These are phyloP conservation scores for Epichloe uncinata DNA, from an alignment of 2,329 filamentous ascomycete species.

Conservation along the genomic window DNA sequence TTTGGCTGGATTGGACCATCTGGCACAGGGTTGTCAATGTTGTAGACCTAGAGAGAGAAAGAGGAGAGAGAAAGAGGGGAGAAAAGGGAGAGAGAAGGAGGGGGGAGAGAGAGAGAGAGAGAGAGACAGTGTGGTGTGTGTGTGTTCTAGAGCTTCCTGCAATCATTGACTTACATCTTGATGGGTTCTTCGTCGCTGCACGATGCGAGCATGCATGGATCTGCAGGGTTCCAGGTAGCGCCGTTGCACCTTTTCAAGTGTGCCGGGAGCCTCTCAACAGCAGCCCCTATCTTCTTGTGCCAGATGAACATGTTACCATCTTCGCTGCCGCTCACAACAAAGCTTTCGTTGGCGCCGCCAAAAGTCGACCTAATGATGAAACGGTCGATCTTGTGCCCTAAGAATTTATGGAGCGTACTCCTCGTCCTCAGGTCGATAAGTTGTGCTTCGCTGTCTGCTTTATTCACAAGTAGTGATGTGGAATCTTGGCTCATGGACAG, in stretches of 20 bases:
- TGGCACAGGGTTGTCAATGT: not conserved
- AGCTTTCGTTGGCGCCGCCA: slow-evolving; percentile 83
- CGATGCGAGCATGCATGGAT: slow-evolving; percentile 77
- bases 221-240: slow-evolving; percentile 74
- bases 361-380: slow-evolving; percentile 74
- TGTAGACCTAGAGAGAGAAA: not conserved
- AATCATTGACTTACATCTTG: slow-evolving; percentile 54
- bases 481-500: slow-evolving; percentile 73
- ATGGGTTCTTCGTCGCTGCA: slow-evolving; percentile 80
- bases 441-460: slow-evolving; percentile 61
- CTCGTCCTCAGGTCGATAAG: slow-evolving; percentile 65
- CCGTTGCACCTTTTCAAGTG: slow-evolving; percentile 70
- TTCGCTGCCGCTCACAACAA: slow-evolving; percentile 85
- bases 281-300: slow-evolving; percentile 69
- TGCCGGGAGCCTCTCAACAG: slow-evolving; percentile 63
- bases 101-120: too few species aligned
- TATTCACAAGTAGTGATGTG: slow-evolving; percentile 69
- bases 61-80: not conserved
- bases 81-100: not conserved
- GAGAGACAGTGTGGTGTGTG: not conserved
- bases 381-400: slow-evolving; percentile 59
- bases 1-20: slow-evolving; percentile 11
- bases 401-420: slow-evolving; percentile 59
- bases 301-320: slow-evolving; percentile 70
- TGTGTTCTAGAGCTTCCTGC: not conserved